Percentiles rank a stretch among this genome's conserved stretches.
phyloP scores from a whole-genome alignment of 2,329 filamentous ascomycete genomes.

The Ophiostoma sp. region DNA sequence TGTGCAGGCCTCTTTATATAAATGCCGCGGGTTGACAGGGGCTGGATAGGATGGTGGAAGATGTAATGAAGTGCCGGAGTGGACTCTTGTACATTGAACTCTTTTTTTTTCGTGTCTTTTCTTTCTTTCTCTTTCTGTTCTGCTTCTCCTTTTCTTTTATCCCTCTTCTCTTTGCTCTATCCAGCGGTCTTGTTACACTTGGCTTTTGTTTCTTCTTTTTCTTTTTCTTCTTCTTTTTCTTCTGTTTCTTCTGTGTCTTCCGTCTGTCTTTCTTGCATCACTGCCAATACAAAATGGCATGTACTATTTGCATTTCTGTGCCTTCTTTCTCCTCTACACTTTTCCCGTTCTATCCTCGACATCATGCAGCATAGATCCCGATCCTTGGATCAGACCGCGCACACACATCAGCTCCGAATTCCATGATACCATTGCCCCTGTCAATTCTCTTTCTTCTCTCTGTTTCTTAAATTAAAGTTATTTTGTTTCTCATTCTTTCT shows the following conservation, averaged over 20 bases:
- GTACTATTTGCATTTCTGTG: not conserved
- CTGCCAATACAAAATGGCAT: conserved; percentile 8
- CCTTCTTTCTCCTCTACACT: not conserved
- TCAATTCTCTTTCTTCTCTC: conserved; percentile 14
- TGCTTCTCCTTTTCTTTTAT: conserved; percentile 14
- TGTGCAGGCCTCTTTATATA: conserved; percentile 19
- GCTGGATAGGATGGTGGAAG: conserved; percentile 18
- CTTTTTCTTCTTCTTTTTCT: not conserved
- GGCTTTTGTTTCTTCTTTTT: not conserved
- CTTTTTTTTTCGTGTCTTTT: conserved; percentile 23
- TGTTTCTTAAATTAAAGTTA: not conserved
- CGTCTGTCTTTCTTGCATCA: not conserved
- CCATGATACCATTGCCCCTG: conserved; percentile 30
- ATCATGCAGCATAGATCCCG: conserved; percentile 13
- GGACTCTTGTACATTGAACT: conserved; percentile 24
- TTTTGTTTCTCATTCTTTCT: not conserved
- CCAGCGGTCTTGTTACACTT: not conserved
- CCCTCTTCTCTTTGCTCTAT: not conserved
- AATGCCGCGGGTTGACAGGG: not conserved
- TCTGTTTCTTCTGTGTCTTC: not conserved
- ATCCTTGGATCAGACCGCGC: conserved; percentile 4
- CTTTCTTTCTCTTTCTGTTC: conserved; percentile 15
- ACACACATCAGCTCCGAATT: not conserved
- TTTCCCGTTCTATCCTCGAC: conserved; percentile 2
- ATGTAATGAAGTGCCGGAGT: conserved; percentile 4